phyloP scores from a whole-genome alignment of 352 stramenopile genomes.

The Aphanomyces stellatus region DNA sequence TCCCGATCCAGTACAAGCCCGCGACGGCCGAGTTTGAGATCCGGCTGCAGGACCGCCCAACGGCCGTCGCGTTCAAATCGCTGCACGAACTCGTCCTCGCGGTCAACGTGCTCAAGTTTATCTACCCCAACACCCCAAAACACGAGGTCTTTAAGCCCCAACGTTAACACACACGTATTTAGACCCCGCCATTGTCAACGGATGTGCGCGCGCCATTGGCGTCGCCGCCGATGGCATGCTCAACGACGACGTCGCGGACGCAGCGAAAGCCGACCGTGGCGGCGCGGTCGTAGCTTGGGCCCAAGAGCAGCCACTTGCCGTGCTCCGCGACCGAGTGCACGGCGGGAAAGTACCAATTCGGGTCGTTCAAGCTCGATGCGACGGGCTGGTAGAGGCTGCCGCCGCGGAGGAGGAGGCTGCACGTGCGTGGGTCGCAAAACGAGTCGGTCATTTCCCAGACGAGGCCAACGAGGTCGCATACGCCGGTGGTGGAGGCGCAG shows the following conservation, averaged over 20 bases:
- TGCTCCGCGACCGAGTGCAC: constrained; percentile 49
- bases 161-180: background rate
- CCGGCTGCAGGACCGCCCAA: constrained; percentile 39
- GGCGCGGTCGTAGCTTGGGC: constrained; percentile 63
- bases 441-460: constrained; percentile 84
- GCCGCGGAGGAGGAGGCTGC: constrained; percentile 62
- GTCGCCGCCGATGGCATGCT: background rate
- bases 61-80: constrained; percentile 44
- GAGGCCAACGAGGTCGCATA: constrained; percentile 72
- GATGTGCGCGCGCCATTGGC: background rate
- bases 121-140: constrained; percentile 76
- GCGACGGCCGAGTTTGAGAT: constrained; percentile 42
- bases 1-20: constrained; percentile 50
- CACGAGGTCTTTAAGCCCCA: constrained; percentile 37
- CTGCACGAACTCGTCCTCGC: constrained; percentile 67
- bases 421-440: constrained; percentile 76
- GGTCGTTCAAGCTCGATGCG: constrained; percentile 52
- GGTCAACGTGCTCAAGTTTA: constrained; percentile 66
- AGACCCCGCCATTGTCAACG: background rate
- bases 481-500: constrained; percentile 37
- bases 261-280: constrained; percentile 71
- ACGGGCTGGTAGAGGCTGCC: constrained; percentile 66
- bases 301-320: constrained; percentile 68
- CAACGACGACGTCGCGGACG: constrained; percentile 12
- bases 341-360: constrained; percentile 84